Evolutionary conservation across 371 early-diverging fungal species (phyloP).

Genomic region (Choanephora cucurbitarum): DNA sequence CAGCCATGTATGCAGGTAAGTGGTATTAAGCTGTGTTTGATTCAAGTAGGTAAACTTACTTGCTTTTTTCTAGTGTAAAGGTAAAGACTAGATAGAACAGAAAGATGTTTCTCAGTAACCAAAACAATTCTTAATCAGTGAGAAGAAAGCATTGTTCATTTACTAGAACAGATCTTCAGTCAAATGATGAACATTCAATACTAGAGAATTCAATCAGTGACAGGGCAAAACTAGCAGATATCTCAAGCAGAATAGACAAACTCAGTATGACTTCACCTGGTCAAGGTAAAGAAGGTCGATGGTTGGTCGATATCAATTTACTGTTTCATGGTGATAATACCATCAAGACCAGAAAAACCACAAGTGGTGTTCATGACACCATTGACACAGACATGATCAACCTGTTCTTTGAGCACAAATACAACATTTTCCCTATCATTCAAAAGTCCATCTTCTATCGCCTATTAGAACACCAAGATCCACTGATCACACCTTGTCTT

Average conservation of each 20-base stretch:
- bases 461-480: constrained; percentile 29
- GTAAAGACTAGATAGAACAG: background rate
- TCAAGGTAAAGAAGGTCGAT: constrained; percentile 31
- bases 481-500: constrained; percentile 25
- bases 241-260: constrained; percentile 15
- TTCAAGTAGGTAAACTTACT: background rate
- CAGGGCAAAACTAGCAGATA: constrained; percentile 3
- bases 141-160: background rate
- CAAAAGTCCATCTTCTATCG: constrained; percentile 32
- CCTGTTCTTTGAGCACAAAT: constrained; percentile 29
- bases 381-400: constrained; percentile 13
- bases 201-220: background rate
- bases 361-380: background rate
- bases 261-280: constrained; percentile 26
- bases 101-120: background rate
- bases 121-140: background rate
- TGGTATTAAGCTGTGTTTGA: background rate
- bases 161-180: background rate
- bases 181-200: background rate
- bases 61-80: constrained; percentile 4
- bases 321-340: constrained; percentile 7
- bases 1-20: constrained; percentile 59
- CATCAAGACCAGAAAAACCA: background rate
- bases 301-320: constrained; percentile 19
- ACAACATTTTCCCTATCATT: constrained; percentile 32